Evolutionary conservation across 345 rosid genomes (phyloP), one percentile per base, ranked within the genome.

Genomic region (Psidium guajava): DNA sequence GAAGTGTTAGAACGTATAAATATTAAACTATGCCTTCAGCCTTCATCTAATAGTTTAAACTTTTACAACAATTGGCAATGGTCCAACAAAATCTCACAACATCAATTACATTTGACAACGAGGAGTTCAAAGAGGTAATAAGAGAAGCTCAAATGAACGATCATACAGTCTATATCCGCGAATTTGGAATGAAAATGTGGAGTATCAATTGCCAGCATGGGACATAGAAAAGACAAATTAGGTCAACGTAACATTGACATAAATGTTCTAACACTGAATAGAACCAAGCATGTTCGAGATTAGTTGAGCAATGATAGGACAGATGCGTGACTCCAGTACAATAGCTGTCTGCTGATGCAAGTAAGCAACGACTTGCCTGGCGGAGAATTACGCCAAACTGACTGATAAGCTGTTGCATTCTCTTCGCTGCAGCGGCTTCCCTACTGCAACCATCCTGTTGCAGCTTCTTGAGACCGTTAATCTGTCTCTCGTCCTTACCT

Each of bases 381-480:
- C 93, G 93, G 81, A 95, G 88, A 82, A 95, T 92, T 25, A 91
- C 86, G 81, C 94, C 93, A 53, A 95, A 93, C 55, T 94, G 98
- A 47, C 91, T 94, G 87, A 95, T 93, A 21, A 97, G 97, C 86
- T 94, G 96, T 84, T 95, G 94, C 99, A 93, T 97, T 91, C 94
- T 91, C 90, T 93, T 96, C 6, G 91, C 94, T 90, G 98, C 95
- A 84, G 92, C 95, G 54, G 95, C 96, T 86, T 94, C 95, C 83
- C 94, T 87, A 47, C 90, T 90, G 0, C 92, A 86, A 0, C 98
- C 98, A 84, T 91, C 96, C 88, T 89, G 92, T 86, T 93, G 95
- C 82, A 89, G 92, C 90, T 91, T 93, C 90, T 94, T 92, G 51
- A 89, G 86, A 57, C 91, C 84, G 2, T 87, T 80, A 82, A 91